Evolutionary conservation across 768 basidiomycete species (phyloP), one percentile per base, ranked within the genome.

Genomic region (Termitomyces sp.): DNA sequence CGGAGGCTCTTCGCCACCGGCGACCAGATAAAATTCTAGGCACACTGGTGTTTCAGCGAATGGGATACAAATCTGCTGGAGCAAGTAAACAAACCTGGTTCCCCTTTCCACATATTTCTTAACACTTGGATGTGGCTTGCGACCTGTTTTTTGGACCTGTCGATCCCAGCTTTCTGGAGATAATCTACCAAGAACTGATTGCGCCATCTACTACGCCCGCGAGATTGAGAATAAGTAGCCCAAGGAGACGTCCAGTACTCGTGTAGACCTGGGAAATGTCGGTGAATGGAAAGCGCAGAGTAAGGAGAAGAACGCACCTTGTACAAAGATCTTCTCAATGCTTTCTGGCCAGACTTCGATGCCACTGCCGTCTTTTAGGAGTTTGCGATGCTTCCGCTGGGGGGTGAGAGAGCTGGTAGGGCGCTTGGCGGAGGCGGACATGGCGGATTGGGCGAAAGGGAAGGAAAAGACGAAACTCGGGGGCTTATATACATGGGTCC

Each of bases 101-200:
- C 83, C 23, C 89, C 90, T 69, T 90, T 90, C 89, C 89, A 91
- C 90, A 92, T 92, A 67, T 92, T 92, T 50, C 89, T 77, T 54
- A 90, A 69, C 55, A 91, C 90, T 66, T 92, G 90, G 52, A 92
- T 89, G 65, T 92, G 90, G 69, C 87, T 89, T n/a, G 90, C 90
- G 61, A 92, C 90, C 70, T 92, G 90, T 70, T 92, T 92, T 78
- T 92, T 92, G 44, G 88, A 80, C 41, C 90, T 85, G 27, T 79
- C 78, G 67, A 92, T 82, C 54, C 86, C 87, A 37, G 78, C 74
- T 61, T 83, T 85, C 54, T 85, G 78, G 58, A 92, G 82, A 65
- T 89, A 87, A 61, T 91, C 89, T 67, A 92, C 90, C 60, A 92
- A 82, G 68, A 87, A 92, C 72, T 91, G 89, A 73, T 92, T 92